Evolutionary conservation across 352 stramenopile species (phyloP).

Genomic region (Thalassiosira mediterranea): DNA sequence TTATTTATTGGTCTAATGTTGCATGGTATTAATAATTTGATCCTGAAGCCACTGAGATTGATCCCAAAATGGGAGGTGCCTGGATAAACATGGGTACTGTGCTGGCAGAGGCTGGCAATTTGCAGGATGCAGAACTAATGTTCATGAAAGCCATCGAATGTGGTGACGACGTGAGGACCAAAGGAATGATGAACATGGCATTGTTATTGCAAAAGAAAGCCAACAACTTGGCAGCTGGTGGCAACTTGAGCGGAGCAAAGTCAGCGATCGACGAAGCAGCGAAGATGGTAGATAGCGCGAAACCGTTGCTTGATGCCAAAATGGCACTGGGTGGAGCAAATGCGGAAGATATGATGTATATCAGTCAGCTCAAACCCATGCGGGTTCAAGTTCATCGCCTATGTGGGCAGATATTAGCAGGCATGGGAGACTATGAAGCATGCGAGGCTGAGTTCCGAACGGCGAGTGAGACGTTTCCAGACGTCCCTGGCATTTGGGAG

Average conservation of each 20-base stretch:
- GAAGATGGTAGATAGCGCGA: conserved; percentile 46
- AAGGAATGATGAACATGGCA: conserved; percentile 69
- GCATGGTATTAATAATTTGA: conserved; percentile 1
- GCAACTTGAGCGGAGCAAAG: conserved; percentile 52
- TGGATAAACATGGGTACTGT: conserved; percentile 67
- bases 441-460: conserved; percentile 56
- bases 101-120: conserved; percentile 57
- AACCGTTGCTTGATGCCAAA: conserved; percentile 42
- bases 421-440: conserved; percentile 39
- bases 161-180: conserved; percentile 42
- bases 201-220: conserved; percentile 57
- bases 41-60: conserved; percentile 40
- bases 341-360: conserved; percentile 35
- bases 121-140: conserved; percentile 56
- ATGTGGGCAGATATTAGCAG: conserved; percentile 52
- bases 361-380: conserved; percentile 47
- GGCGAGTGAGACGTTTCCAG: conserved; percentile 52
- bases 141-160: conserved; percentile 62
- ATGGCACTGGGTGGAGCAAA: conserved; percentile 24
- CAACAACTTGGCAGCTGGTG: conserved; percentile 41
- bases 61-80: conserved; percentile 60
- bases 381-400: conserved; percentile 52
- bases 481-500: conserved; percentile 49
- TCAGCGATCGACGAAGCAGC: conserved; percentile 26
- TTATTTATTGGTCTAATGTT: background rate